phyloP scores from a whole-genome alignment of 2,329 filamentous ascomycete species.

The Podosphaera xanthii region DNA sequence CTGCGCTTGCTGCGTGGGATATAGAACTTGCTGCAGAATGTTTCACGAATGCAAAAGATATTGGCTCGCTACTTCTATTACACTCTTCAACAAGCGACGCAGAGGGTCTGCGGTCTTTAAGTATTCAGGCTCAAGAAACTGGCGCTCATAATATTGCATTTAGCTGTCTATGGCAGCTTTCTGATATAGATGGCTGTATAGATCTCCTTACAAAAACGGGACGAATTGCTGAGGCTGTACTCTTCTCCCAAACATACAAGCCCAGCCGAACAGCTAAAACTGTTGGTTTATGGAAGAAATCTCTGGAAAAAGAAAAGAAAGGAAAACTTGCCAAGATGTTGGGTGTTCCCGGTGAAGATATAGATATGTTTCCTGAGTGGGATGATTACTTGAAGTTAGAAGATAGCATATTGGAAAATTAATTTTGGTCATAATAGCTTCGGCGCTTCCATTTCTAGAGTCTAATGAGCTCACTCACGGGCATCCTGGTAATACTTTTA shows the following conservation, averaged over 20 bases:
- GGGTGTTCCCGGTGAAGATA: slow-evolving; percentile 59
- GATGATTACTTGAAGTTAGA: slow-evolving; percentile 72
- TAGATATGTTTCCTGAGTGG: slow-evolving; percentile 91
- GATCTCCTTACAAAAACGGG: slow-evolving; percentile 59
- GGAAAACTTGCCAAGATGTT: slow-evolving; percentile 63
- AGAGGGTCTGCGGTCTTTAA: slow-evolving; percentile 49
- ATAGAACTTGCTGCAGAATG: slow-evolving; percentile 75
- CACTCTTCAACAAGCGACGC: slow-evolving; percentile 69
- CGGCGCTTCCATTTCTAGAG: too few species aligned
- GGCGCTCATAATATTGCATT: slow-evolving; percentile 87
- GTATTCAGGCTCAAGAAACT: slow-evolving; percentile 48
- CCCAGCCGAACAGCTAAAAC: slow-evolving; percentile 48
- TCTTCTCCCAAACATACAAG: slow-evolving; percentile 92
- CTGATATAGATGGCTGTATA: slow-evolving; percentile 61
- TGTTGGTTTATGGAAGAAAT: slow-evolving; percentile 60
- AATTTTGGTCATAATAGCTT: slow-evolving; percentile 25
- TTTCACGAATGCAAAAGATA: slow-evolving; percentile 73
- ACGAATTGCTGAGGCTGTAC: slow-evolving; percentile 60
- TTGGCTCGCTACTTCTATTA: slow-evolving; percentile 70
- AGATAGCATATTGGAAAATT: slow-evolving; percentile 16
- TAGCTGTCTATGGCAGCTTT: slow-evolving; percentile 68
- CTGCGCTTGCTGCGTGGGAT: slow-evolving; percentile 70
- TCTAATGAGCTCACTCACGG: too few species aligned
- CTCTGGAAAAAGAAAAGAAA: slow-evolving; percentile 66
- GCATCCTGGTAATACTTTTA: too few species aligned